Evolutionary conservation across 345 rosid genomes (phyloP).

Genomic region (Boechera retrofracta): DNA sequence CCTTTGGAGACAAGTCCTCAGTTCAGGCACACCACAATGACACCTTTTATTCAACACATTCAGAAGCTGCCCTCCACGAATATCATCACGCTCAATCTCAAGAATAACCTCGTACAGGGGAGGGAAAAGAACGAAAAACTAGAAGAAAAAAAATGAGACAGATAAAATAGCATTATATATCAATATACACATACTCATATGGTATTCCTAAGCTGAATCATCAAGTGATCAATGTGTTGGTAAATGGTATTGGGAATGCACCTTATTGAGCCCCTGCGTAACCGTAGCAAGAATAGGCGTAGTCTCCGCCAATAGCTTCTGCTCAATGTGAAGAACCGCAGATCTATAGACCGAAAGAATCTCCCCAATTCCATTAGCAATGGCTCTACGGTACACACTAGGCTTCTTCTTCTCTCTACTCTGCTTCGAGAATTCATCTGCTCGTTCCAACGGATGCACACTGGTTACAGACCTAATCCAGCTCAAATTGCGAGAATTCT

Average conservation of each 20-base stretch:
- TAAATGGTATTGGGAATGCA: slow-evolving; percentile 19
- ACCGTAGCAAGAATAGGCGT: slow-evolving; percentile 81
- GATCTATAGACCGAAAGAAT: slow-evolving; percentile 82
- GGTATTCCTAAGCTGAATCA: background rate
- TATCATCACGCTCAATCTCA: slow-evolving; percentile 89
- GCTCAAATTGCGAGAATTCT: slow-evolving; percentile 77
- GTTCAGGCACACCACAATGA: slow-evolving; percentile 97
- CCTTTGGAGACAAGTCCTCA: slow-evolving; percentile 96
- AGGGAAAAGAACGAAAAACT: slow-evolving; percentile 90
- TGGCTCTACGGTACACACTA: slow-evolving; percentile 82
- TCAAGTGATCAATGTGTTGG: slow-evolving; percentile 5
- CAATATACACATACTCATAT: slow-evolving; percentile 4
- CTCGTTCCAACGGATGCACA: slow-evolving; percentile 58
- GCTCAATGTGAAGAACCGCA: slow-evolving; percentile 91
- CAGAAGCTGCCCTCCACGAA: slow-evolving; percentile 91
- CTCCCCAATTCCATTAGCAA: slow-evolving; percentile 95
- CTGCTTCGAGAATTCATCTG: slow-evolving; percentile 55
- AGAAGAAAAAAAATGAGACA: slow-evolving; percentile 19
- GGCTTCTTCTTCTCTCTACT: slow-evolving; percentile 54
- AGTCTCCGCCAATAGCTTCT: slow-evolving; percentile 75
- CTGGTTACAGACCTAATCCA: slow-evolving; percentile 68
- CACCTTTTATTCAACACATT: slow-evolving; percentile 84
- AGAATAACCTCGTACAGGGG: slow-evolving; percentile 86
- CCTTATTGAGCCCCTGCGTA: slow-evolving; percentile 95
- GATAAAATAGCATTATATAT: background rate